Percentiles rank a stretch among this genome's conserved stretches.
Conservation (phyloP, 345 rosid species). For the Diplotaxis tenuifolia region DNA sequence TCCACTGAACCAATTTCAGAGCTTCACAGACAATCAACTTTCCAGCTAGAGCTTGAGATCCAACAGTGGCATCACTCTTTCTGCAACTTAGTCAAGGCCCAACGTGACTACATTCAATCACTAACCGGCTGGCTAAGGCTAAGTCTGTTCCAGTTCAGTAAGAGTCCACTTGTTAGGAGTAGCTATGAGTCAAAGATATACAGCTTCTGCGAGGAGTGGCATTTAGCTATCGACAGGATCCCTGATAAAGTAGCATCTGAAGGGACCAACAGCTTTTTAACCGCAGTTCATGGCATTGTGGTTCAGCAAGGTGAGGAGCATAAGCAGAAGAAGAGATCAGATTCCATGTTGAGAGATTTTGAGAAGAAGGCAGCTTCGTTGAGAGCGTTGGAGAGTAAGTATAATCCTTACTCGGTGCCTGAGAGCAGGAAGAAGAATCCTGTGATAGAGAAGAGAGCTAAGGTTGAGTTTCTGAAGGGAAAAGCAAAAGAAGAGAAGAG, state of each 20-base stretch:
- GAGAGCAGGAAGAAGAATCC: conserved; percentile 56
- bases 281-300: conserved; percentile 78
- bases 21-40: conserved; percentile 86
- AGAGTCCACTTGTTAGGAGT: conserved; percentile 47
- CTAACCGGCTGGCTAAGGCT: conserved; percentile 93
- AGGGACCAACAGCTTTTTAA: conserved; percentile 85
- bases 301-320: conserved; percentile 81
- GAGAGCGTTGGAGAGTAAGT: conserved; percentile 70
- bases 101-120: conserved; percentile 80
- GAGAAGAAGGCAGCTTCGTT: conserved; percentile 69
- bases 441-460: conserved; percentile 62
- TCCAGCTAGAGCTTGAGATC: conserved; percentile 85
- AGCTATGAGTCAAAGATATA: conserved; percentile 69
- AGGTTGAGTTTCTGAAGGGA: conserved; percentile 55
- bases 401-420: conserved; percentile 56
- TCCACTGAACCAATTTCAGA: conserved; percentile 83
- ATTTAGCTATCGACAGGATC: conserved; percentile 71
- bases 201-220: conserved; percentile 89
- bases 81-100: conserved; percentile 77
- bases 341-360: conserved; percentile 49
- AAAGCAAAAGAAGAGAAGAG: conserved; percentile 82
- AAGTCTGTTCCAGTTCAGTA: conserved; percentile 86
- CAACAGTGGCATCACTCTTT: conserved; percentile 94
- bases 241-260: conserved; percentile 98
- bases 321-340: conserved; percentile 83